phyloP scores from a whole-genome alignment of 192 early-diverging fungal genomes.

The Cetraspora pellucida region DNA sequence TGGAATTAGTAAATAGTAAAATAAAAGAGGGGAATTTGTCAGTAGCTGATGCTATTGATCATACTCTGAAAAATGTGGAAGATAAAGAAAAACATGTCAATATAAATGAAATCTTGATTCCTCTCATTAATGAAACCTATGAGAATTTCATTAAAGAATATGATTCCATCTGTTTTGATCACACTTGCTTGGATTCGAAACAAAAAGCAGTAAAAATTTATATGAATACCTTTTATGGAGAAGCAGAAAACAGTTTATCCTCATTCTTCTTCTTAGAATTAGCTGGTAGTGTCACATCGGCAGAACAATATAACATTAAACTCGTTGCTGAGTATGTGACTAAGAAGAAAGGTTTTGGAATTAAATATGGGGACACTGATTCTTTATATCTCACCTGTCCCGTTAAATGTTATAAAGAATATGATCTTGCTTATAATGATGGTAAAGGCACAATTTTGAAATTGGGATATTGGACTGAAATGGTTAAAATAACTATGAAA shows the following conservation, averaged over 20 bases:
- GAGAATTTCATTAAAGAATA: not conserved
- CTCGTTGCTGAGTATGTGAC: not conserved
- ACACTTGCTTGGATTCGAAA: slow-evolving; percentile 7
- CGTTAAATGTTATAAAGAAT: slow-evolving; percentile 5
- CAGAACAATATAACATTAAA: slow-evolving; percentile 5
- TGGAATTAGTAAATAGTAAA: slow-evolving; percentile 12
- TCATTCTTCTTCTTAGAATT: not conserved
- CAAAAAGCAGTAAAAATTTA: not conserved
- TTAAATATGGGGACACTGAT: slow-evolving; percentile 4
- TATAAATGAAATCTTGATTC: not conserved
- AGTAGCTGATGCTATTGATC: not conserved
- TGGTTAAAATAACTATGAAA: not conserved
- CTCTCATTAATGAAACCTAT: not conserved
- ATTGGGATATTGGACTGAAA: no score
- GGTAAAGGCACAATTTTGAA: no score
- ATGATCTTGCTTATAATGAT: not conserved
- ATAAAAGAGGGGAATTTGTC: slow-evolving; percentile 3
- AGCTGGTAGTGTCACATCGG: not conserved
- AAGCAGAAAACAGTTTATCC: slow-evolving; percentile 1
- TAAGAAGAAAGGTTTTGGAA: not conserved
- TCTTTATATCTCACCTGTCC: slow-evolving; percentile 16
- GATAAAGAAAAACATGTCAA: not conserved
- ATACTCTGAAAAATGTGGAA: not conserved
- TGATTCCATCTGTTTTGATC: slow-evolving; percentile 1
- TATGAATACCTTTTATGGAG: slow-evolving; percentile 12